Evolutionary conservation across 148 eudicot genomes (phyloP).

Genomic region (Camellia japonica): DNA sequence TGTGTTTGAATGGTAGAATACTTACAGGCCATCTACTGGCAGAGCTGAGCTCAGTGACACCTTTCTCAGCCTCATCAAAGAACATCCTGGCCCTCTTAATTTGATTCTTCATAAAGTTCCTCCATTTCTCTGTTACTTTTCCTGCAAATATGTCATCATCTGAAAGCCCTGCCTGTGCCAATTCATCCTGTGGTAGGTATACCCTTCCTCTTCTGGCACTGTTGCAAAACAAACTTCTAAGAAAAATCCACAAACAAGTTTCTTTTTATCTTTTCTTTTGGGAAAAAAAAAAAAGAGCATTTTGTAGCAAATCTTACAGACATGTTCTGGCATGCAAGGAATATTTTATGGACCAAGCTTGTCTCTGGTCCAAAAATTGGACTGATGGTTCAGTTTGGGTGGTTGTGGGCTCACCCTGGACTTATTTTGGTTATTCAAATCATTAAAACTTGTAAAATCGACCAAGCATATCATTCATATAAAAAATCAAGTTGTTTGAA

Average conservation of each 20-base stretch:
- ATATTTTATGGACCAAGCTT: neutral
- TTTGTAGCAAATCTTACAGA: neutral
- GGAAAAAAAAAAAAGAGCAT: neutral
- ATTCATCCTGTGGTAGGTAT: conserved; percentile 91
- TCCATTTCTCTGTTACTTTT: conserved; percentile 93
- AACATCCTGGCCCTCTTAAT: conserved; percentile 89
- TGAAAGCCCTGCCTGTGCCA: conserved; percentile 88
- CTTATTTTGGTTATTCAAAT: too few species aligned
- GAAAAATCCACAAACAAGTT: neutral
- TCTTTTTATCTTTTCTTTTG: too few species aligned
- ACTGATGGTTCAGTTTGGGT: too few species aligned
- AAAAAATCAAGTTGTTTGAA: too few species aligned
- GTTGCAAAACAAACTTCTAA: conserved; percentile 18
- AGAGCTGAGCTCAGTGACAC: conserved; percentile 77
- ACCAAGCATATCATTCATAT: too few species aligned
- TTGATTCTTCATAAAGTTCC: conserved; percentile 88
- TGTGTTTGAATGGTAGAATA: neutral
- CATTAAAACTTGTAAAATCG: too few species aligned
- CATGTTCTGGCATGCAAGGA: neutral
- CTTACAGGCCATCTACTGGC: conserved; percentile 99
- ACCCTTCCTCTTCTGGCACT: conserved; percentile 94
- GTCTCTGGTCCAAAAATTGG: too few species aligned
- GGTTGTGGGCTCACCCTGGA: too few species aligned
- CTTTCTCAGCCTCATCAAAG: conserved; percentile 89
- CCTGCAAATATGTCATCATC: conserved; percentile 95